Evolutionary conservation across 2,329 filamentous ascomycete genomes (phyloP), one percentile per base, ranked within the genome.

Genomic region (Calycina herbarum): DNA sequence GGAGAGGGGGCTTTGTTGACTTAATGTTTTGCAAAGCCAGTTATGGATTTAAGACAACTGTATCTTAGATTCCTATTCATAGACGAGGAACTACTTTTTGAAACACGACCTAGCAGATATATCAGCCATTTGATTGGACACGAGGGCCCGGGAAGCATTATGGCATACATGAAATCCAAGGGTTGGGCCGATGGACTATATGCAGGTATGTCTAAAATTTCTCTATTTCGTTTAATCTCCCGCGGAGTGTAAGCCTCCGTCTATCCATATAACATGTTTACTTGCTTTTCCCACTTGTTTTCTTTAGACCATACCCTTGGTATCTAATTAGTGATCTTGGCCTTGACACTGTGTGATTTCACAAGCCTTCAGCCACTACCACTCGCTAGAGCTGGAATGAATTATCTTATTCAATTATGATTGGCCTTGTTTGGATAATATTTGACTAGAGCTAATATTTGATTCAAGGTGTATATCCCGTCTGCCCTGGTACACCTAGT

Each of bases 71-170:
- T 92, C 75, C 83, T 86, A 3, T 92, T 88, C 75, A 82, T 87
- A 61, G 89, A 92, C 68, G 89, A 92, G 75, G 88, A 91, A 67
- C 76, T 84, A 0, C 77, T 89, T 67, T 90, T 86, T 73, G 86
- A 89, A 72, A 85, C 86, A 10, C 87, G 91, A 66, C 89, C 89
- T 4, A 85, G 86, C 64, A 84, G 87, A 66, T 92, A 92, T 73
- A 83, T 92, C 68, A 87, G 86, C 71, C 89, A 92, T 75, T 77
- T 92, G 67, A 88, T 92, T 70, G 89, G 89, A 2, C 89, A 92
- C 70, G 89, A 92, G 75, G 89, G 89, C 1, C 89, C 89, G 1
- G 89, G 89, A 27, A 92, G 89, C 76, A 87, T 92, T 68, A 81
- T 92, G 69, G 85, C 89, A 13, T 89, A 90, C 74, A 82, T 92